A percentile compares a stretch with the other conserved stretches of the same genome.
phyloP scores from a whole-genome alignment of 176 grass and related monocot genomes.

The Luzula sylvatica region DNA sequence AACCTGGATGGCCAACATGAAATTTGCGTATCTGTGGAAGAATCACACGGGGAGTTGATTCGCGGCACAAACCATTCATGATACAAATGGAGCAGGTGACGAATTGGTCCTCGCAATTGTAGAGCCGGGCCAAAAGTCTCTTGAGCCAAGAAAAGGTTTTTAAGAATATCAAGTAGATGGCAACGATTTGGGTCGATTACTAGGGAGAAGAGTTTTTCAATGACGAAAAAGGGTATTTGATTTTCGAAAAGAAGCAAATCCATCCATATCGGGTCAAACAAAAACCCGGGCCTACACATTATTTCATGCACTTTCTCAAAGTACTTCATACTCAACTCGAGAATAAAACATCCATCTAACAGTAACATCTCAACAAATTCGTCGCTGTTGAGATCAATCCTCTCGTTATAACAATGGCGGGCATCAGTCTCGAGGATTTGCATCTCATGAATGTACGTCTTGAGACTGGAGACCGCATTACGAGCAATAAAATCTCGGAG shows the following conservation, averaged over 20 bases:
- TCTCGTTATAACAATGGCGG: constrained; percentile 11
- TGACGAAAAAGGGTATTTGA: constrained; percentile 11
- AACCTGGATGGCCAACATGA: neutral
- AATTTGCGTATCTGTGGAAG: neutral
- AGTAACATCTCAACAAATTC: constrained; percentile 17
- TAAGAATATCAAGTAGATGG: neutral
- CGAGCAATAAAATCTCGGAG: neutral
- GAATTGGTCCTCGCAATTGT: neutral
- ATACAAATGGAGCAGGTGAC: constrained; percentile 5
- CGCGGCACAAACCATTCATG: neutral
- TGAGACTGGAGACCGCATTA: neutral
- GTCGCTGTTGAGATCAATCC: neutral
- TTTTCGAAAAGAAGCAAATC: constrained; percentile 11
- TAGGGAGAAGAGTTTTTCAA: neutral
- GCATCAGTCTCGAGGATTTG: neutral
- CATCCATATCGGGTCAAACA: neutral
- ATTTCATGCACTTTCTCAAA: neutral
- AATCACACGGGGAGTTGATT: neutral
- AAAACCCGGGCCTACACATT: neutral
- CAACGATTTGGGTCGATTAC: neutral
- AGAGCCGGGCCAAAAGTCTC: neutral
- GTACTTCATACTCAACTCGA: constrained; percentile 8
- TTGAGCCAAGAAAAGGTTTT: neutral
- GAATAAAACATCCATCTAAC: constrained; percentile 4
- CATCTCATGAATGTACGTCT: constrained; percentile 4